A percentile compares a stretch with the other conserved stretches of the same genome.
Conservation (phyloP, 345 rosid species). For the Syzygium aqueum region DNA sequence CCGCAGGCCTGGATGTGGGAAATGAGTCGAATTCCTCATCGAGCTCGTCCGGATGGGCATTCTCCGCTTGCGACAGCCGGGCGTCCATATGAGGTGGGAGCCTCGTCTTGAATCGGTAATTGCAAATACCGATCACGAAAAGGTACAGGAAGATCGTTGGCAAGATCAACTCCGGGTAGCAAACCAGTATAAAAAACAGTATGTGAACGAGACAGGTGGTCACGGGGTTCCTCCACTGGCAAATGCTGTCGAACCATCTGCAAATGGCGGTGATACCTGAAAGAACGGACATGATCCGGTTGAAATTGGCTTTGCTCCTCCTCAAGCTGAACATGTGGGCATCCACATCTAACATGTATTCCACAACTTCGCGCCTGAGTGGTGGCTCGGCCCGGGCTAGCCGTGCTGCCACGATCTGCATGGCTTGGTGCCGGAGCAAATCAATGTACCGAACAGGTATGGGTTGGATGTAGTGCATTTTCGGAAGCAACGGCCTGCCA, state of each 20-base stretch:
- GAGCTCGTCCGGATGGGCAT: constrained; percentile 26
- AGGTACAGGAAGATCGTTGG: constrained; percentile 45
- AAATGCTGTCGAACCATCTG: constrained; percentile 32
- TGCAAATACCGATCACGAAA: constrained; percentile 42
- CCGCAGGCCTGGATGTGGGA: constrained; percentile 21
- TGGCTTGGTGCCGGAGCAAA: constrained; percentile 38
- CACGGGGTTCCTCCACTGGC: constrained; percentile 39
- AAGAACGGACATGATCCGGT: constrained; percentile 28
- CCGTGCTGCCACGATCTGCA: constrained; percentile 29
- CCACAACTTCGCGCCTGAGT: constrained; percentile 34
- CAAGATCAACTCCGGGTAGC: constrained; percentile 37
- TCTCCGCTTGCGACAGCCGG: constrained; percentile 30
- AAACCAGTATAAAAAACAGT: constrained; percentile 31
- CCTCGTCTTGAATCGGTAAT: constrained; percentile 36
- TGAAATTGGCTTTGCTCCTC: constrained; percentile 50
- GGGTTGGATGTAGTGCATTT: constrained; percentile 45
- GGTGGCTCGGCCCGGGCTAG: constrained; percentile 44
- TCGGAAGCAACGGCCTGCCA: constrained; percentile 35
- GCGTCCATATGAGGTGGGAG: constrained; percentile 53
- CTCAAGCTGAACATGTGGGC: constrained; percentile 54
- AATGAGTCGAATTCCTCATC: constrained; percentile 42
- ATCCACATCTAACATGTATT: constrained; percentile 47
- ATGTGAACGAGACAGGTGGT: constrained; percentile 41
- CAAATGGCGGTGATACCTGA: constrained; percentile 17
- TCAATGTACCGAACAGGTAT: constrained; percentile 35